Percentiles rank a stretch among this genome's conserved stretches.
Conservation (phyloP, 176 grass and related monocot genomes). For the Ampelocalamus luodianensis region DNA sequence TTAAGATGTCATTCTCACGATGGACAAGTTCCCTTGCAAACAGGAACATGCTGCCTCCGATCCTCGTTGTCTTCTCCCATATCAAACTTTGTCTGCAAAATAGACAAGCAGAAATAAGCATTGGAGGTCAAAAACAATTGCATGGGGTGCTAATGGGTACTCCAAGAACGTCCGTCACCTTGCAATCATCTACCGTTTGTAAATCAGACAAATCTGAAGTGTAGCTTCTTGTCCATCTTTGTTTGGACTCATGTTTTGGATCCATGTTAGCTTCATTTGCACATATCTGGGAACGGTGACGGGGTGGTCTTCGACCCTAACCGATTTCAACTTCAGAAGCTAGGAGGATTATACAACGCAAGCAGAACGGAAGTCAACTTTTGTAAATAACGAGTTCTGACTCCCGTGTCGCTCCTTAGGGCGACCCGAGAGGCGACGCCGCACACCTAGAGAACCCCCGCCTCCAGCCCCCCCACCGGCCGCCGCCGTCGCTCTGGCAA, state of each 20-base stretch:
- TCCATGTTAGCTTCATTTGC: neutral
- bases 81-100: neutral
- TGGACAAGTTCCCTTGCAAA: neutral
- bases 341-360: no score
- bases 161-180: neutral
- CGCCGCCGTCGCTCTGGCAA: no score
- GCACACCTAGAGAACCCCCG: no score
- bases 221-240: neutral
- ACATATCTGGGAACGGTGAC: neutral
- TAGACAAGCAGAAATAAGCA: constrained; percentile 13
- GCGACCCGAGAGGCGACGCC: no score
- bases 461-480: no score
- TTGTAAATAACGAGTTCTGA: no score
- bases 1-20: constrained; percentile 6
- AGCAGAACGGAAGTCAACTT: no score
- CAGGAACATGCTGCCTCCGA: neutral
- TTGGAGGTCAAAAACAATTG: neutral
- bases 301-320: no score
- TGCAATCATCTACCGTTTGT: constrained; percentile 13
- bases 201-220: neutral
- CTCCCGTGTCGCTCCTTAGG: no score
- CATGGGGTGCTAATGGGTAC: neutral
- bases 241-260: neutral
- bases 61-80: neutral
- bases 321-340: no score